Conservation (phyloP, 345 rosid genomes). For the Corchorus olitorius region DNA sequence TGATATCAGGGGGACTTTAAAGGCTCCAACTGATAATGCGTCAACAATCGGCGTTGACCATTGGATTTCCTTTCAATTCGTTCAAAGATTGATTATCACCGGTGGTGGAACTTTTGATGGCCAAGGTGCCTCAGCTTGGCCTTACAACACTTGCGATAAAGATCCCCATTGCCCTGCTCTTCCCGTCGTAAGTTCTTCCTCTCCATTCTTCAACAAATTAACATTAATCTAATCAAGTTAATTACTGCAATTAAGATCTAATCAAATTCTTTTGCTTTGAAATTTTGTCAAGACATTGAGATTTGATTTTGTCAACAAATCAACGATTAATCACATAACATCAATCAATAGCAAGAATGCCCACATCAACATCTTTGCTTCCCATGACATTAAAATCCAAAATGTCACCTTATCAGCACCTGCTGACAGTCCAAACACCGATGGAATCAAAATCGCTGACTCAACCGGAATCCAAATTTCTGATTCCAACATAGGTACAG, state of each 20-base stretch:
- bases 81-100: conserved; percentile 16
- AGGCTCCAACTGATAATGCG: conserved; percentile 12
- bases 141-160: conserved; percentile 10
- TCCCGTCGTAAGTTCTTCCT: conserved; percentile 26
- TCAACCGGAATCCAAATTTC: conserved; percentile 34
- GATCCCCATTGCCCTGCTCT: conserved; percentile 19
- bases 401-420: conserved; percentile 42
- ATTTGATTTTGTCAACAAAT: conserved; percentile 25
- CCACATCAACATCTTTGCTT: conserved; percentile 27
- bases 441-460: conserved; percentile 51
- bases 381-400: neutral
- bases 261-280: neutral
- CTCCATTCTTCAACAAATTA: too few species aligned
- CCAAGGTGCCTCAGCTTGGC: conserved; percentile 35
- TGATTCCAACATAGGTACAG: conserved; percentile 44
- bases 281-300: conserved; percentile 20
- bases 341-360: conserved; percentile 31
- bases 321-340: conserved; percentile 2
- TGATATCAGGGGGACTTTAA: conserved; percentile 13
- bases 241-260: too few species aligned
- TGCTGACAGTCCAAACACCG: conserved; percentile 59
- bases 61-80: conserved; percentile 26
- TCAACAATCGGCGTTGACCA: neutral
- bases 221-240: neutral
- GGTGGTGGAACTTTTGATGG: conserved; percentile 41